phyloP scores from a whole-genome alignment of 140 eudicot genomes.

The Flaveria floridana region DNA sequence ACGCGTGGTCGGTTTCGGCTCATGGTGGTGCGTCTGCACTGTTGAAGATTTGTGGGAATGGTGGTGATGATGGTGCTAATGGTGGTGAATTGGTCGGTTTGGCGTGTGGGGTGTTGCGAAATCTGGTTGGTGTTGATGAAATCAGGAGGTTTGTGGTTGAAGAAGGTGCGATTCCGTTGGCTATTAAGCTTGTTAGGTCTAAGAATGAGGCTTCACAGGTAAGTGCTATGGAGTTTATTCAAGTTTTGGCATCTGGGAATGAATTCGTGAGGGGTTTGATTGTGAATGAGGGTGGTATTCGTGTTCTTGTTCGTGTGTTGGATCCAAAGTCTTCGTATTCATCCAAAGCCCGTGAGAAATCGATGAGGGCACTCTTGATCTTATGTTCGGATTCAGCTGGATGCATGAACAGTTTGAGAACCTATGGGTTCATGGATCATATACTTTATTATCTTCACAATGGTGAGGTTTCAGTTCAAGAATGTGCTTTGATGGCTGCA shows the following conservation, averaged over 20 bases:
- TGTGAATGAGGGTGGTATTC: constrained; percentile 62
- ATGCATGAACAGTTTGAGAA: constrained; percentile 38
- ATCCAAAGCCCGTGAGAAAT: constrained; percentile 54
- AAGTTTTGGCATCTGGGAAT: constrained; percentile 55
- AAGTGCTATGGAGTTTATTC: constrained; percentile 56
- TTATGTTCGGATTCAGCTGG: constrained; percentile 47
- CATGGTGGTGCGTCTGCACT: constrained; percentile 75
- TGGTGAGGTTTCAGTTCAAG: constrained; percentile 69
- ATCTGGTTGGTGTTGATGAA: constrained; percentile 78
- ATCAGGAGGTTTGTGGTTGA: constrained; percentile 74
- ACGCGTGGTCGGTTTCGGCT: constrained; percentile 85
- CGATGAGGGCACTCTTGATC: constrained; percentile 51
- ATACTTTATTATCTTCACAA: constrained; percentile 52
- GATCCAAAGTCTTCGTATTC: constrained; percentile 61
- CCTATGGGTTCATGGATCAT: constrained; percentile 61
- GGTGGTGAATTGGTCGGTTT: constrained; percentile 57
- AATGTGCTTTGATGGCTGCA: constrained; percentile 65
- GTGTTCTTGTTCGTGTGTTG: constrained; percentile 52
- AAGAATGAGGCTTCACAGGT: constrained; percentile 57
- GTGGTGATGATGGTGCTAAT: constrained; percentile 35
- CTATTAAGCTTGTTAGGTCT: constrained; percentile 51
- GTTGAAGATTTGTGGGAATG: constrained; percentile 46
- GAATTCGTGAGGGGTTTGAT: constrained; percentile 50
- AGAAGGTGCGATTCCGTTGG: constrained; percentile 52
- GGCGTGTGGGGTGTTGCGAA: constrained; percentile 77